Evolutionary conservation across 148 eudicot species (phyloP).

Genomic region (Tetragonia tetragonoides): DNA sequence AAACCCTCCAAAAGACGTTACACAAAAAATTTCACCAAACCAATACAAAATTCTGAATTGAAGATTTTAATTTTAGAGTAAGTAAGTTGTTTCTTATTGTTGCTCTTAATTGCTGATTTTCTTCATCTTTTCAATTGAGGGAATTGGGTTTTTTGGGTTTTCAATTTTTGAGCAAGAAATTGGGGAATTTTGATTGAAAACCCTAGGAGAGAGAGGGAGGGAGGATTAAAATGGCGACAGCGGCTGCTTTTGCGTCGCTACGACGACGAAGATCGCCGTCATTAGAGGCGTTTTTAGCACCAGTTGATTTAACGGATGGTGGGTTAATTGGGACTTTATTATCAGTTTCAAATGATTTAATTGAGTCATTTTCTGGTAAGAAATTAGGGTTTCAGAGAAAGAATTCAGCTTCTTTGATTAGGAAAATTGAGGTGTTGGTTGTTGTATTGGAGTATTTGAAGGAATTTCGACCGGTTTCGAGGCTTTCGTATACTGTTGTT

Average conservation of each 20-base stretch:
- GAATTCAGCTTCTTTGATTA: constrained; percentile 52
- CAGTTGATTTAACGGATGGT: constrained; percentile 61
- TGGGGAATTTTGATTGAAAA: neutral
- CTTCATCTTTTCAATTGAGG: neutral
- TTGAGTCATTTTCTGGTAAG: constrained; percentile 42
- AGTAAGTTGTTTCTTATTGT: neutral
- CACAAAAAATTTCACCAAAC: neutral
- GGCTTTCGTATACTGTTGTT: constrained; percentile 38
- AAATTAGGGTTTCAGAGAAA: constrained; percentile 48
- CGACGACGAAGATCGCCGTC: constrained; percentile 75
- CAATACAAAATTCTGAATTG: neutral
- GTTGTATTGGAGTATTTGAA: constrained; percentile 52
- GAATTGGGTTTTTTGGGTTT: neutral
- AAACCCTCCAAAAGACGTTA: neutral
- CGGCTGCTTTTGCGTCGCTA: constrained; percentile 68
- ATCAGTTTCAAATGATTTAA: constrained; percentile 46
- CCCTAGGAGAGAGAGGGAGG: neutral
- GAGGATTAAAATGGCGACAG: constrained; percentile 48
- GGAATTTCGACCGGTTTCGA: constrained; percentile 31
- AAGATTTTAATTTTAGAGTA: neutral
- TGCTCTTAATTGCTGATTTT: neutral
- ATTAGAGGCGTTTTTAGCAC: constrained; percentile 78
- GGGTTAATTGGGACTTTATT: constrained; percentile 53
- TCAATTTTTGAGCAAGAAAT: neutral
- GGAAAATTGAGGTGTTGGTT: constrained; percentile 58